Conservation (phyloP, 1,284 basidiomycete species). For the Ustilago tritici region DNA sequence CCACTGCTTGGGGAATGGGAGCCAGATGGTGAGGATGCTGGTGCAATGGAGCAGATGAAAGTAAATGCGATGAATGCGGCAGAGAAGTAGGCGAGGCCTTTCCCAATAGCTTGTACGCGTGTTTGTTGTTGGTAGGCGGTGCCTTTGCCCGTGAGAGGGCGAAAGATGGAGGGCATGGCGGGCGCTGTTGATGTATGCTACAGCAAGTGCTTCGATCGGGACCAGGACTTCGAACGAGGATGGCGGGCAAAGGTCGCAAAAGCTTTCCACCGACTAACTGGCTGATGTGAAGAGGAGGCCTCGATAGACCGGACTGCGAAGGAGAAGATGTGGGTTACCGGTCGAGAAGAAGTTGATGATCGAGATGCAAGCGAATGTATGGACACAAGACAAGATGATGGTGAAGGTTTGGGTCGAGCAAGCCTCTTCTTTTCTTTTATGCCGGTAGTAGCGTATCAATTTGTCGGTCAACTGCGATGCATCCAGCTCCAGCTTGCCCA, state of each 20-base stretch:
- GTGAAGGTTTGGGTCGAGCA: too few species aligned
- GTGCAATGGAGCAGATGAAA: conserved; percentile 39
- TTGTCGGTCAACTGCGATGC: too few species aligned
- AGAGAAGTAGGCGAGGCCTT: conserved; percentile 37
- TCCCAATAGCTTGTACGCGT: conserved; percentile 22
- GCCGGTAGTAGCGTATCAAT: too few species aligned
- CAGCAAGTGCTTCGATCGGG: not conserved
- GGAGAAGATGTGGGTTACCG: too few species aligned
- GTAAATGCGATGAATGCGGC: conserved; percentile 31
- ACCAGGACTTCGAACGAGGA: not conserved
- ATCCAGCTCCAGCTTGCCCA: too few species aligned
- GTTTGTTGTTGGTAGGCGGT: conserved; percentile 9
- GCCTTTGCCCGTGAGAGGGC: conserved; percentile 47
- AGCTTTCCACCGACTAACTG: too few species aligned
- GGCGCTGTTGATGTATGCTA: not conserved
- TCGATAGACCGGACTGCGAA: too few species aligned
- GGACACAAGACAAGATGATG: too few species aligned
- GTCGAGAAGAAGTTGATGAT: too few species aligned
- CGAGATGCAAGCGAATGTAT: too few species aligned
- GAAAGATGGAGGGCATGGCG: conserved; percentile 48
- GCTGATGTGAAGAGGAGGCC: too few species aligned
- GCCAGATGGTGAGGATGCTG: conserved; percentile 1
- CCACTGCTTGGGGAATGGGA: not conserved
- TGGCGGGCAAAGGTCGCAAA: not conserved
- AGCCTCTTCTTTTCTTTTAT: too few species aligned